phyloP scores from a whole-genome alignment of 2,329 filamentous ascomycete species.

The Biscogniauxia marginata region DNA sequence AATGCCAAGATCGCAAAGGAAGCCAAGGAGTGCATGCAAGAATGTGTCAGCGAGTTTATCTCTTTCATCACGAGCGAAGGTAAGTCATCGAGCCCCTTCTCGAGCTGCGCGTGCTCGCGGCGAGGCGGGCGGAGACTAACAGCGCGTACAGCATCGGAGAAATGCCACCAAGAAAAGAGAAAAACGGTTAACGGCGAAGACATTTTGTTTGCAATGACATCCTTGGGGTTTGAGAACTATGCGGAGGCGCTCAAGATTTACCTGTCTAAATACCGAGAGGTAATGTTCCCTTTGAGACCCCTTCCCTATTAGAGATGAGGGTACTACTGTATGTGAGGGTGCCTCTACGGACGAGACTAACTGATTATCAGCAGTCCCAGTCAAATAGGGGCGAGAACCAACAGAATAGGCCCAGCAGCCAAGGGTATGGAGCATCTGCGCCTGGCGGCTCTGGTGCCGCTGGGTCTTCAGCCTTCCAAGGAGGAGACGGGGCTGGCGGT shows the following conservation, averaged over 20 bases:
- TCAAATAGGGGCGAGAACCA: slow-evolving; percentile 66
- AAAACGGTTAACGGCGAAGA: slow-evolving; percentile 99
- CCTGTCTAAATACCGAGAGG: slow-evolving; percentile 94
- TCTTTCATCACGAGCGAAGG: slow-evolving; percentile 99
- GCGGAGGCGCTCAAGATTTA: slow-evolving; percentile 98
- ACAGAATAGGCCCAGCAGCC: slow-evolving; percentile 49
- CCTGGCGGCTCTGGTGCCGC: slow-evolving; percentile 40
- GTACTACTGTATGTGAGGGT: slow-evolving; percentile 5
- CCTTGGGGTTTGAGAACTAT: slow-evolving; percentile 97
- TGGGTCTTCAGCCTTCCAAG: slow-evolving; percentile 43
- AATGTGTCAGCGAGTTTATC: slow-evolving; percentile 99
- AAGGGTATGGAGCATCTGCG: slow-evolving; percentile 48
- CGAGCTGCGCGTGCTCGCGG: neutral
- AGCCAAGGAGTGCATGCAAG: slow-evolving; percentile 99
- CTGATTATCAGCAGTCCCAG: slow-evolving; percentile 66
- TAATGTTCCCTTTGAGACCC: no score
- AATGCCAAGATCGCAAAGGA: slow-evolving; percentile 99
- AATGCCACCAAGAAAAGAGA: slow-evolving; percentile 98
- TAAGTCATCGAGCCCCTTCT: slow-evolving; percentile 44
- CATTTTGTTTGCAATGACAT: slow-evolving; percentile 98
- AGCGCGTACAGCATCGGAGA: slow-evolving; percentile 77
- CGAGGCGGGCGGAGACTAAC: slow-evolving; percentile 20
- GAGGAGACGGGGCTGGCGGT: slow-evolving; percentile 43
- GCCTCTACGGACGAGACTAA: slow-evolving; percentile 16
- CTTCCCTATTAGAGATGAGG: slow-evolving; percentile 4